Base-by-base conservation (phyloP, 805 yeast species). In the Lachancea meyersii region DNA sequence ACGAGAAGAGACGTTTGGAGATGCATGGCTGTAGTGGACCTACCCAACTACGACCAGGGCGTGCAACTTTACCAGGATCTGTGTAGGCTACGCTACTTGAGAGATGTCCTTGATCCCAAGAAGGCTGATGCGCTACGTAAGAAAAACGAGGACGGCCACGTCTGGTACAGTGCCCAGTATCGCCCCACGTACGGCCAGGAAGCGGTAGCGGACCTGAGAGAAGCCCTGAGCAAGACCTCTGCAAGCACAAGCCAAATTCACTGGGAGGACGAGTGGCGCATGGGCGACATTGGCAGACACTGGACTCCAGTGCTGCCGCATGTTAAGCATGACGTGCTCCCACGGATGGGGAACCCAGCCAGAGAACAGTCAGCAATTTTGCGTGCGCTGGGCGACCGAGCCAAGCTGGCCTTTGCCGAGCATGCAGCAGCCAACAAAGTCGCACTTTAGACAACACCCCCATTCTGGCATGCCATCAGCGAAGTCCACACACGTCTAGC, bases 111-210 rank as follows among this genome's bases (percentile, higher is more conserved):
- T n/a, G 70, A 73, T 48, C 66, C 69, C 28, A 69, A 77, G 49
- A 78, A 76, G 54, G 86, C 91, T 21, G 75, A 77, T 55, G 68
- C 71, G 35, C 68, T 82, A 72, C 75, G 96, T 55, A 79, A 77
- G 56, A 78, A 84, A 58, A 78, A 84, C 58, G 75, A 72, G 35
- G 85, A 78, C 45, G 93, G 94, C 1, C 81, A 85, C 64, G 77
- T 81, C 38, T 88, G 96, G 96, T 82, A 71, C 61, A 77, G 82
- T 44, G 91, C 86, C 36, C 95, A 86, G 64, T 91, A 75, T 69
- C 77, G 96, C 58, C 97, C 97, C 20, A 80, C 93, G 0, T 86
- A 82, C 65, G 72, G 94, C 10, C 95, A 86, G 62, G 97, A 89
- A 63, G 84, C 96, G 1, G 87, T 86, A 22, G 86, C 96, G 5